Evolutionary conservation across 805 yeast species (phyloP).

Genomic region (Candida oleophila): DNA sequence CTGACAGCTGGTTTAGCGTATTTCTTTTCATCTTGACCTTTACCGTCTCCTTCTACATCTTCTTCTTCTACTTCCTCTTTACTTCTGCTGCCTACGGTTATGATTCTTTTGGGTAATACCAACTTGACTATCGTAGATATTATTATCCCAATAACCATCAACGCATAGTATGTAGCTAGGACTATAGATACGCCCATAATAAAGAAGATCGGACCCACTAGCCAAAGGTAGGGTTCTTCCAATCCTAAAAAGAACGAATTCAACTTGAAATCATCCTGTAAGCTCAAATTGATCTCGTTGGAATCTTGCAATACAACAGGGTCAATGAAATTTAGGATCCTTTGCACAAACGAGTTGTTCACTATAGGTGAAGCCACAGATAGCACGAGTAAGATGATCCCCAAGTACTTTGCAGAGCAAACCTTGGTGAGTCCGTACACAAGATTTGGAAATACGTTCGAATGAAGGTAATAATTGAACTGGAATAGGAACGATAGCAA

Average conservation of each 20-base stretch:
- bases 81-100: neutral
- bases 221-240: conserved; percentile 53
- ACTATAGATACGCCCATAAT: conserved; percentile 46
- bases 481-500: conserved; percentile 56
- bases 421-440: conserved; percentile 40
- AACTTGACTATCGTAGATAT: neutral
- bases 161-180: conserved; percentile 28
- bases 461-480: conserved; percentile 37
- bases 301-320: conserved; percentile 53
- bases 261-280: conserved; percentile 29
- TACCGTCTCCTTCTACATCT: neutral
- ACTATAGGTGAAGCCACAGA: conserved; percentile 36
- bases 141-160: conserved; percentile 14
- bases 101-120: neutral
- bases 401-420: conserved; percentile 25
- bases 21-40: neutral
- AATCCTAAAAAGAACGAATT: conserved; percentile 71
- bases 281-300: conserved; percentile 41
- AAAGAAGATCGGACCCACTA: conserved; percentile 59
- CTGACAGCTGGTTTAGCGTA: too few species aligned
- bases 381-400: conserved; percentile 17
- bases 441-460: conserved; percentile 29
- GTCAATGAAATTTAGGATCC: conserved; percentile 44
- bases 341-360: conserved; percentile 32
- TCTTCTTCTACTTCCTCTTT: neutral